Evolutionary conservation across 192 early-diverging fungal species (phyloP), one percentile per base, ranked within the genome.

Genomic region (Fimicolochytrium jonesii): DNA sequence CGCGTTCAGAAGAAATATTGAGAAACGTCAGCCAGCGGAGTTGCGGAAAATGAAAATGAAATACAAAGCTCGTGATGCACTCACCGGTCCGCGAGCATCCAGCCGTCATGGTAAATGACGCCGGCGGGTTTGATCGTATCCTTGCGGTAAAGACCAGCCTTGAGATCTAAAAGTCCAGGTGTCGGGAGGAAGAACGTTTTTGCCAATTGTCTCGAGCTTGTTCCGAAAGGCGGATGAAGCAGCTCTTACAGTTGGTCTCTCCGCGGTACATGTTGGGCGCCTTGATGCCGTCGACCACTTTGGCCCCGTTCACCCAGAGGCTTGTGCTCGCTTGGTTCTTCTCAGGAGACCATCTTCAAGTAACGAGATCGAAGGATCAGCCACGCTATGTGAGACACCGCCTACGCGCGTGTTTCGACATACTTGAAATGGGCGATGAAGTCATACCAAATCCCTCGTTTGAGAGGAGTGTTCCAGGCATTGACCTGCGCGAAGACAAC

Each of bases 11-110:
- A n/a, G n/a, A n/a, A n/a, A n/a, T n/a, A n/a, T n/a, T n/a, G n/a
- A n/a, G n/a, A n/a, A n/a, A n/a, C n/a, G n/a, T n/a, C n/a, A n/a
- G n/a, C n/a, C n/a, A n/a, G n/a, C n/a, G n/a, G n/a, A n/a, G n/a
- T n/a, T n/a, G n/a, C n/a, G n/a, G n/a, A n/a, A n/a, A n/a, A n/a
- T n/a, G n/a, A n/a, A n/a, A n/a, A n/a, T n/a, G n/a, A n/a, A n/a
- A n/a, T n/a, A n/a, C n/a, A n/a, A n/a, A n/a, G n/a, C n/a, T n/a
- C n/a, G n/a, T n/a, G n/a, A n/a, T n/a, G n/a, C n/a, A n/a, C n/a
- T n/a, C n/a, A n/a, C n/a, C 43, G 43, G 13, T 44, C 43, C 18
- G 43, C 43, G 43, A 44, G 43, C 43, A 44, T 44, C 43, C 43
- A 44, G 4, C 43, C 43, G 43, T 44, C 43, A 17, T 44, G 43